Evolutionary conservation across 2,329 filamentous ascomycete genomes (phyloP).

Genomic region (Nemania bipapillata): DNA sequence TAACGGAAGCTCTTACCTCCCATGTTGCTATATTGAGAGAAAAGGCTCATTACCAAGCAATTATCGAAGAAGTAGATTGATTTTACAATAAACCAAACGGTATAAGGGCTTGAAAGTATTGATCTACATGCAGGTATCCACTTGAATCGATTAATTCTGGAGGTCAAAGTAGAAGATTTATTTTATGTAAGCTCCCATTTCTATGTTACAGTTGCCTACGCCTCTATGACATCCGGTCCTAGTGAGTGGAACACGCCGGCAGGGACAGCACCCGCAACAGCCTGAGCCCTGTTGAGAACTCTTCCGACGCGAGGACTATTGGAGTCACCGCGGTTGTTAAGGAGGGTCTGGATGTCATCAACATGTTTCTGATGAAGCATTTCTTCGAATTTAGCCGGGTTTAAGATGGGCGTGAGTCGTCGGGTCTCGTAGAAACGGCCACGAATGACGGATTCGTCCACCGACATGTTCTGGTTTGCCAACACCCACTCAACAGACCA

Average conservation of each 20-base stretch:
- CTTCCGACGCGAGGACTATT: slow-evolving; percentile 44
- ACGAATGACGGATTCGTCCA: slow-evolving; percentile 58
- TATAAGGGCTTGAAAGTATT: neutral
- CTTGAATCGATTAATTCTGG: neutral
- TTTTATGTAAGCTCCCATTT: neutral
- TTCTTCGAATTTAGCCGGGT: slow-evolving; percentile 54
- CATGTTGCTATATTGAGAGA: no score
- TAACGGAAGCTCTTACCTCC: no score
- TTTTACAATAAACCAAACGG: neutral
- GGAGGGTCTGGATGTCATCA: slow-evolving; percentile 59
- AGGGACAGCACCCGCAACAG: slow-evolving; percentile 39
- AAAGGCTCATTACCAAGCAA: no score
- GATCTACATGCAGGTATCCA: neutral
- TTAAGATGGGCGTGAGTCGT: slow-evolving; percentile 63
- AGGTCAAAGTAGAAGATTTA: neutral
- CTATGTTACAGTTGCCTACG: neutral
- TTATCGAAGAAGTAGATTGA: neutral
- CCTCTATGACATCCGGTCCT: slow-evolving; percentile 30
- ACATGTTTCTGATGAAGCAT: slow-evolving; percentile 55
- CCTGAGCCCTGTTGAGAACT: slow-evolving; percentile 35
- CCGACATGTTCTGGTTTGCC: slow-evolving; percentile 44
- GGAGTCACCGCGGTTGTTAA: slow-evolving; percentile 65
- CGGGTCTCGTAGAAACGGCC: slow-evolving; percentile 70
- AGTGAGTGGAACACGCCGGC: slow-evolving; percentile 23
- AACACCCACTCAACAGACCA: slow-evolving; percentile 51